Conservation (phyloP, 139 green algal species). For the Chlorella sp. region DNA sequence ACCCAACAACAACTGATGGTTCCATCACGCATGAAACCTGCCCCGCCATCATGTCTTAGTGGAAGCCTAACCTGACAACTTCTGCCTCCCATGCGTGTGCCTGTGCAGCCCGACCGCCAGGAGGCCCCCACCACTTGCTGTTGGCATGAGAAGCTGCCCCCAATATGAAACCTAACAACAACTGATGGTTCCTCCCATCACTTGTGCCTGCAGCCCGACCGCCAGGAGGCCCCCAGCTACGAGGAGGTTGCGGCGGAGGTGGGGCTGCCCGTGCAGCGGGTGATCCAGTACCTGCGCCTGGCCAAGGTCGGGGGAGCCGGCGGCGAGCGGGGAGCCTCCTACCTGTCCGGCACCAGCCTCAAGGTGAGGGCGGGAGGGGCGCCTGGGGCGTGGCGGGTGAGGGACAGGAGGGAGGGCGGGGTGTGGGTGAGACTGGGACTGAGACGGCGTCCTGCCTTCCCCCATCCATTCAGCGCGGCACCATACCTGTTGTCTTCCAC, state of each 20-base stretch:
- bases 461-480: too few species aligned
- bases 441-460: too few species aligned
- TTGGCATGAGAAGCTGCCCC: too few species aligned
- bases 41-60: too few species aligned
- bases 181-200: background rate
- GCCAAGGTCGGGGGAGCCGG: background rate
- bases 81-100: background rate
- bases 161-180: too few species aligned
- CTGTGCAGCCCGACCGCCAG: conserved; percentile 16
- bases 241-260: conserved; percentile 30
- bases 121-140: too few species aligned
- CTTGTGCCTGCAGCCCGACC: background rate
- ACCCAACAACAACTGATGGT: background rate
- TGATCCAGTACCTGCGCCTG: conserved; percentile 35
- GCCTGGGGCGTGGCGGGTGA: too few species aligned
- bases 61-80: too few species aligned
- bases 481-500: too few species aligned
- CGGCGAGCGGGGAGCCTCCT: background rate
- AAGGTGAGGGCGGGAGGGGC: background rate
- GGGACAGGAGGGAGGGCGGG: too few species aligned
- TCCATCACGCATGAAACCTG: too few species aligned
- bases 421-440: too few species aligned
- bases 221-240: conserved; percentile 13
- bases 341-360: background rate
- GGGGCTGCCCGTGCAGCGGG: conserved; percentile 33